Base-by-base conservation (phyloP, 1,139 yeast genomes). In the Yamadazyma sp. region DNA sequence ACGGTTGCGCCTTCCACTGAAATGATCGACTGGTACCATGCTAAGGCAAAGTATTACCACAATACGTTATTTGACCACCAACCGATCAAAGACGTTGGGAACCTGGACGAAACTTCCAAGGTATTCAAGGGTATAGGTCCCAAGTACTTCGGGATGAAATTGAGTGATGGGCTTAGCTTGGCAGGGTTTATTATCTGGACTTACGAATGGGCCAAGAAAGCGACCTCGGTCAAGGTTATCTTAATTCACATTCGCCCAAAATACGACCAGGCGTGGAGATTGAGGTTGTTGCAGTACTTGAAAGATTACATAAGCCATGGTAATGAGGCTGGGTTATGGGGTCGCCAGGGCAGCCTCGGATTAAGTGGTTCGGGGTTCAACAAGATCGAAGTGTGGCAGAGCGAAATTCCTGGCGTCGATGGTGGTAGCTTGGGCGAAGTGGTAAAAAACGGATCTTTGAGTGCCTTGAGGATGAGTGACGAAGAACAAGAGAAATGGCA, bases 11-110 rank as follows among this genome's bases (percentile, higher is more conserved):
- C 73, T 2, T 50, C 58, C 9, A 45, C 64, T 10, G 62, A 61
- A 29, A 45, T 57, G 17, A 51, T 67, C 8, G 75, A 71, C 52
- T 72, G 77, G 77, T 71, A 68, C 48, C 77, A 72, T 43, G 55
- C 70, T 37, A 55, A 77, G 44, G 54, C 69, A 22, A 72, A 71
- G 41, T 69, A 54, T 43, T 56, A 69, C 34, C 55, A 68, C 33
- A 56, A 62, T 39, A 60, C 59, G 43, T 44, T 64, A 29, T 59
- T 60, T 40, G 32, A 34, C 12, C 26, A 28, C 11, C 15, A 25
- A 12, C 5, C 4, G 10, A 34, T 34, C 32, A 16, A 34, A 23
- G 23, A 35, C 17, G 28, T 9, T 8, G 17, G 7, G 3, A 53
- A 59, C 34, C 51, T 53, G 22, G 36, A 38, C 8, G 51, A 61